Conservation (phyloP, 306 rosid species). For the Begonia peltatifolia region DNA sequence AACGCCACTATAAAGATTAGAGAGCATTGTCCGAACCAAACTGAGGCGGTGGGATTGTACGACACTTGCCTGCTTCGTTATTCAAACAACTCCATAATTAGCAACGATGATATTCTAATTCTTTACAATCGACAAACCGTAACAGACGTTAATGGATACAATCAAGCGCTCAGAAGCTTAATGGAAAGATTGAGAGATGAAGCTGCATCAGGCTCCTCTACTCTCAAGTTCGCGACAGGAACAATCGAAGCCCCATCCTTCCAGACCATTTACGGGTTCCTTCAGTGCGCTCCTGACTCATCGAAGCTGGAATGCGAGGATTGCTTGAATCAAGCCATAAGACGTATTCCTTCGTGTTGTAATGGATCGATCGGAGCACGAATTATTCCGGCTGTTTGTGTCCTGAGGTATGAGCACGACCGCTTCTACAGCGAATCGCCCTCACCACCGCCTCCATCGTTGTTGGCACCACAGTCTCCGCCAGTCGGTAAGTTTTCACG, state of each 20-base stretch:
- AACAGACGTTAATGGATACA: not conserved
- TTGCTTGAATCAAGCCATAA: not conserved
- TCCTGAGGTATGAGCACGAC: not conserved
- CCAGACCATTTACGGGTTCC: slow-evolving; percentile 3
- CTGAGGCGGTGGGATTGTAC: slow-evolving; percentile 34
- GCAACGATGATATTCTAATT: no score
- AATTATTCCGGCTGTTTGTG: not conserved
- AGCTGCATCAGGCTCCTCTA: not conserved
- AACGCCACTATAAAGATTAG: slow-evolving; percentile 13
- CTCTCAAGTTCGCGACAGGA: slow-evolving; percentile 1
- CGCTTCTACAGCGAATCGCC: not conserved
- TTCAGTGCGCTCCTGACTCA: slow-evolving; percentile 23
- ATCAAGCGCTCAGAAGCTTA: not conserved
- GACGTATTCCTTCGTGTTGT: slow-evolving; percentile 2
- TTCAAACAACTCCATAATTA: slow-evolving; percentile 17
- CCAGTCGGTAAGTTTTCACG: no score
- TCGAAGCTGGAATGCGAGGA: not conserved
- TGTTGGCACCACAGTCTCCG: no score
- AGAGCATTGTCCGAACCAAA: slow-evolving; percentile 18
- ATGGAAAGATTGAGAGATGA: not conserved
- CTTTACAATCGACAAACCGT: not conserved
- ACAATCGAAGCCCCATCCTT: not conserved
- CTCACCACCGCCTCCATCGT: slow-evolving; percentile 1
- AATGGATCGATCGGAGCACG: slow-evolving; percentile 1
- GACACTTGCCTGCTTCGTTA: slow-evolving; percentile 31